A percentile compares a stretch with the other conserved stretches of the same genome.
These are phyloP conservation scores for Dalbergia cochinchinensis DNA, from an alignment of 306 rosid genomes.

Conservation along the genomic window DNA sequence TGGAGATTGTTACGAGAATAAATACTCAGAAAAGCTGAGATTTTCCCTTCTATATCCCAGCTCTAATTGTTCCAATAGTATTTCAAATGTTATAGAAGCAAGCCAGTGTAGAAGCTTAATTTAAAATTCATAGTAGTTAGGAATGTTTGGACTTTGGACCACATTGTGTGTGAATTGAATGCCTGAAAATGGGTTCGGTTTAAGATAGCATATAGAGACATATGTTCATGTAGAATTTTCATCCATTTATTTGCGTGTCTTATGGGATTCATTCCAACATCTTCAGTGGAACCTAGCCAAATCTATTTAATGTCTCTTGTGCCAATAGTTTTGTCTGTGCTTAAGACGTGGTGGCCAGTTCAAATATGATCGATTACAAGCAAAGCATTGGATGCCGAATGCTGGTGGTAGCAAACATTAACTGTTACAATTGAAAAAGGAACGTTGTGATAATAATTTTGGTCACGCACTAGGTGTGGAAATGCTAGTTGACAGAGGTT, in stretches of 20 bases:
- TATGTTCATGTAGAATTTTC: conserved; percentile 7
- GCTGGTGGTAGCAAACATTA: conserved; percentile 45
- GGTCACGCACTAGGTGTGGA: conserved; percentile 84
- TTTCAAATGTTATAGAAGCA: background rate
- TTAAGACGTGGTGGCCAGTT: conserved; percentile 59
- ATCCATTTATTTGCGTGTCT: conserved; percentile 15
- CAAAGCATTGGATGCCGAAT: conserved; percentile 72
- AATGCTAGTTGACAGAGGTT: conserved; percentile 59
- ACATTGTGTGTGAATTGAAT: conserved; percentile 21
- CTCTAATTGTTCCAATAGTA: background rate
- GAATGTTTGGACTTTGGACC: conserved; percentile 38
- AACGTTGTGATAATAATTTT: conserved; percentile 59
- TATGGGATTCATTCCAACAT: conserved; percentile 40
- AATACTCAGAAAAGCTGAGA: background rate
- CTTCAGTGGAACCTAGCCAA: conserved; percentile 39
- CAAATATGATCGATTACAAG: conserved; percentile 43
- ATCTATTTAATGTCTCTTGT: conserved; percentile 48
- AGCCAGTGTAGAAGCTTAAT: conserved; percentile 2
- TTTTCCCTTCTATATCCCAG: background rate
- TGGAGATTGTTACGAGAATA: background rate
- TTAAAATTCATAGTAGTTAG: background rate
- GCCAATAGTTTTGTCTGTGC: conserved; percentile 60
- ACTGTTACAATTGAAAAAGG: conserved; percentile 39
- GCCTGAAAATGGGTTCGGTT: conserved; percentile 22
- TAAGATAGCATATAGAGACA: conserved; percentile 5